Evolutionary conservation across 371 early-diverging fungal species (phyloP).

Genomic region (Mitosporidium daphniae): DNA sequence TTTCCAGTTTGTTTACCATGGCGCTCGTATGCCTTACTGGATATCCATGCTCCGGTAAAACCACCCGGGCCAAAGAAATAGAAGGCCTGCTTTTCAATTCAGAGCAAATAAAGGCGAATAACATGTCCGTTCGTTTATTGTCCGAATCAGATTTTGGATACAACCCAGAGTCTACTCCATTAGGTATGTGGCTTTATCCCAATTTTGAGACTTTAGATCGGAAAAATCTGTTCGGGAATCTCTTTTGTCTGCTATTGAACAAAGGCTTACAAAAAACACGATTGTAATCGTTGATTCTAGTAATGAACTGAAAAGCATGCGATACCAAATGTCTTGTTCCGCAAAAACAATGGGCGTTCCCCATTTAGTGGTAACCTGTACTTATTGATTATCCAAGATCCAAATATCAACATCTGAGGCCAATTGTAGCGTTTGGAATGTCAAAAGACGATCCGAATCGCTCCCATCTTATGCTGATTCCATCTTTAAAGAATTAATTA

Average conservation of each 20-base stretch:
- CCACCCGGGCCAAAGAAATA: conserved; percentile 30
- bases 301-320: conserved; percentile 83
- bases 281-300: conserved; percentile 57
- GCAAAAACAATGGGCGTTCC: conserved; percentile 48
- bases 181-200: background rate
- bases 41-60: conserved; percentile 53
- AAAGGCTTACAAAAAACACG: conserved; percentile 26
- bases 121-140: too few relatives aligned
- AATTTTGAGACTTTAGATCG: conserved; percentile 7
- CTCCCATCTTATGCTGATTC: conserved; percentile 6
- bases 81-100: conserved; percentile 9
- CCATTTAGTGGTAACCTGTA: conserved; percentile 46
- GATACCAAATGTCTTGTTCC: conserved; percentile 72
- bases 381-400: too few relatives aligned
- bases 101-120: conserved; percentile 6
- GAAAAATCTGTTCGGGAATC: conserved; percentile 68
- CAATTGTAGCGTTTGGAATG: too few relatives aligned
- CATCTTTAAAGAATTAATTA: conserved; percentile 37
- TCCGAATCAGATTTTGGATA: too few relatives aligned
- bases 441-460: conserved; percentile 21
- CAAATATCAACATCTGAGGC: too few relatives aligned
- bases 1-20: too few relatives aligned
- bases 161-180: too few relatives aligned
- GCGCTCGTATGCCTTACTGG: conserved; percentile 56
- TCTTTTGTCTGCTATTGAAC: conserved; percentile 50